Evolutionary conservation across 2,329 filamentous ascomycete species (phyloP).

Genomic region (Cryoendolithus antarcticus): DNA sequence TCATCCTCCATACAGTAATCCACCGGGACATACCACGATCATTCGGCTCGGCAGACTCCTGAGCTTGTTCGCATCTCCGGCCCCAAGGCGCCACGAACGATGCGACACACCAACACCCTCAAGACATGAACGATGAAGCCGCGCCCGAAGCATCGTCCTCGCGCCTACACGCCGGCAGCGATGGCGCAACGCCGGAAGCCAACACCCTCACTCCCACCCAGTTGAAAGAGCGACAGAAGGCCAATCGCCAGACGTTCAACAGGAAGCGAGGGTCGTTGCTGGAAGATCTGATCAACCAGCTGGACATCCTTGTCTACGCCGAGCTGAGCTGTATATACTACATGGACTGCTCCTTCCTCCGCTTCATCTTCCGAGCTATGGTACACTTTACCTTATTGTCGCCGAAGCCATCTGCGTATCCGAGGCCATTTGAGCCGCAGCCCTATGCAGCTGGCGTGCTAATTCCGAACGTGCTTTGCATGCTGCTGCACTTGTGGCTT

Average conservation of each 20-base stretch:
- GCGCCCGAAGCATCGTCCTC: conserved; percentile 14
- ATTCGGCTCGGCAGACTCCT: background rate
- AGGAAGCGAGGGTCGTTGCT: conserved; percentile 36
- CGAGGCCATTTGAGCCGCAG: conserved; percentile 34
- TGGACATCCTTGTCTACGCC: conserved; percentile 50
- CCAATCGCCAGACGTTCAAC: conserved; percentile 24
- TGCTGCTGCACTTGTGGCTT: conserved; percentile 38
- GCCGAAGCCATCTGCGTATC: conserved; percentile 42
- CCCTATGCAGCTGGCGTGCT: conserved; percentile 44
- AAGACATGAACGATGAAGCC: conserved; percentile 27
- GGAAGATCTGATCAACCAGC: conserved; percentile 42
- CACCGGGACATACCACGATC: too few relatives aligned
- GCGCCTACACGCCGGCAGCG: conserved; percentile 5
- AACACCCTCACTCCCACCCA: conserved; percentile 10
- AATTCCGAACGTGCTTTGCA: conserved; percentile 42
- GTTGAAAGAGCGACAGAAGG: conserved; percentile 15
- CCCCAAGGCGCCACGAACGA: conserved; percentile 1
- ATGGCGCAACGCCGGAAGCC: conserved; percentile 4
- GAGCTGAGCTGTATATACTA: conserved; percentile 51
- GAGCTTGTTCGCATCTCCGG: background rate
- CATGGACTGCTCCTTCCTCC: conserved; percentile 49
- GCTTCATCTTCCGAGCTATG: conserved; percentile 42
- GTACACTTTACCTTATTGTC: conserved; percentile 48
- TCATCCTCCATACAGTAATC: background rate
- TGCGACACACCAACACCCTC: conserved; percentile 4